Conservation (phyloP, 225 moss, liverwort and hornwort species). For the Sphagnum contortum region DNA sequence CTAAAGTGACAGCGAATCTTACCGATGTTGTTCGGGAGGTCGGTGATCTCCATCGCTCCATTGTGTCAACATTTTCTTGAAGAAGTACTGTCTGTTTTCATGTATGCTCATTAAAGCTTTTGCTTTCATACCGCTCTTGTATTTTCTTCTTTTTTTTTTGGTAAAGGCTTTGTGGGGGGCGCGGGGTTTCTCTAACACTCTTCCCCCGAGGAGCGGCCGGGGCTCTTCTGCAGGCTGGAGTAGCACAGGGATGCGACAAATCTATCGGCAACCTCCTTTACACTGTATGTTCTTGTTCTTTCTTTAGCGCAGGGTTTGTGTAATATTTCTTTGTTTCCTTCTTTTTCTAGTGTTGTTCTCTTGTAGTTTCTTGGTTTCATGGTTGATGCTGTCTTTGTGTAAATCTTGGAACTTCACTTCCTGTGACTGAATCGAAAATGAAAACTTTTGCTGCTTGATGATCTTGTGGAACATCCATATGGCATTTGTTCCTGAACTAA, state of each 20-base stretch:
- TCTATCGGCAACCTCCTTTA: conserved; percentile 82
- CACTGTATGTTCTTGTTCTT: conserved; percentile 24
- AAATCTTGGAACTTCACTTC: too few relatives aligned
- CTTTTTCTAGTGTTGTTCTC: background rate
- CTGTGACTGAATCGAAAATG: too few relatives aligned
- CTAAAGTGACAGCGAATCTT: conserved; percentile 87
- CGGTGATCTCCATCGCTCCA: background rate
- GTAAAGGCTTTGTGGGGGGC: too few relatives aligned
- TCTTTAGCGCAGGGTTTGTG: too few relatives aligned
- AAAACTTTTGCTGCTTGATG: too few relatives aligned
- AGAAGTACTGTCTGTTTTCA: background rate
- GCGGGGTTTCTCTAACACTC: too few relatives aligned
- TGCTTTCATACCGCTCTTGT: too few relatives aligned
- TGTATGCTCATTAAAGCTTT: background rate
- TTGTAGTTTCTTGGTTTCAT: background rate
- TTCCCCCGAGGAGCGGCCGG: too few relatives aligned
- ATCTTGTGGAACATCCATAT: too few relatives aligned
- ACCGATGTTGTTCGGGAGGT: conserved; percentile 66
- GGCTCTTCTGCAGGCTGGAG: conserved; percentile 51
- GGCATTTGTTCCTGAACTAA: too few relatives aligned
- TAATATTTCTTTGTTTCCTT: too few relatives aligned
- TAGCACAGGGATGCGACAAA: conserved; percentile 73
- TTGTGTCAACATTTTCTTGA: background rate
- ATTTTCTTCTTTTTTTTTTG: too few relatives aligned
- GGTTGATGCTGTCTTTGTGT: background rate